Evolutionary conservation across 2,329 filamentous ascomycete genomes (phyloP).

Genomic region (Ophiocordyceps camponoti-leonardi): DNA sequence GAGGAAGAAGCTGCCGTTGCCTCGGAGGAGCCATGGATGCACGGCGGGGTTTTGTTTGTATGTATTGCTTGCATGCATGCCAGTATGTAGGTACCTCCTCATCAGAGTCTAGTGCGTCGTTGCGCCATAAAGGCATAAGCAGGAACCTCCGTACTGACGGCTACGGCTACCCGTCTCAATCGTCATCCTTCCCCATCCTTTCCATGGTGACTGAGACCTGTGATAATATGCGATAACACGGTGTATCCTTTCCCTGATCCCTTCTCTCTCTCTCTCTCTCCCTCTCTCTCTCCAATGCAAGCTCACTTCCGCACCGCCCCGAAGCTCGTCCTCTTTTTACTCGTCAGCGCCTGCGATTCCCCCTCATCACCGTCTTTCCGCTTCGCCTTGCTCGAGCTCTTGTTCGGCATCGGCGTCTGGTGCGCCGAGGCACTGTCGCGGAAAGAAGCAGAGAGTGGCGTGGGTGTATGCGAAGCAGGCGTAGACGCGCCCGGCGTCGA

Average conservation of each 20-base stretch:
- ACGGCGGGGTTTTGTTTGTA: too few species aligned
- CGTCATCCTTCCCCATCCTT: too few species aligned
- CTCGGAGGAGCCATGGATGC: too few species aligned
- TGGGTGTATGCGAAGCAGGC: slow-evolving; percentile 30
- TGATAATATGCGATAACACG: too few species aligned
- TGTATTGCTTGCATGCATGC: too few species aligned
- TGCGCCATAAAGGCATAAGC: not conserved
- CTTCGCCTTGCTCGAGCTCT: slow-evolving; percentile 31
- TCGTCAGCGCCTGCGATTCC: slow-evolving; percentile 36
- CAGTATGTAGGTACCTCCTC: too few species aligned
- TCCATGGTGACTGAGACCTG: too few species aligned
- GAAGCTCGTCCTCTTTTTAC: slow-evolving; percentile 41
- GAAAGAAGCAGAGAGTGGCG: slow-evolving; percentile 37
- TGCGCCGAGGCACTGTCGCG: slow-evolving; percentile 31
- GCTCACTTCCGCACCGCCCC: slow-evolving; percentile 32
- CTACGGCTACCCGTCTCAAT: too few species aligned
- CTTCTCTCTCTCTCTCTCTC: too few species aligned
- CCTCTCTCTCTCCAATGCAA: not conserved
- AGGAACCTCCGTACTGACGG: not conserved
- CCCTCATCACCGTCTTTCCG: slow-evolving; percentile 38
- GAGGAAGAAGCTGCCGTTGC: too few species aligned
- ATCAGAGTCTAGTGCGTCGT: too few species aligned
- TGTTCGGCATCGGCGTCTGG: slow-evolving; percentile 36
- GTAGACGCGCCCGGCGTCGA: slow-evolving; percentile 24
- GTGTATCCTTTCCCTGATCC: too few species aligned